Evolutionary conservation across 2,329 filamentous ascomycete species (phyloP).

Genomic region (Cordyceps tenuipes): DNA sequence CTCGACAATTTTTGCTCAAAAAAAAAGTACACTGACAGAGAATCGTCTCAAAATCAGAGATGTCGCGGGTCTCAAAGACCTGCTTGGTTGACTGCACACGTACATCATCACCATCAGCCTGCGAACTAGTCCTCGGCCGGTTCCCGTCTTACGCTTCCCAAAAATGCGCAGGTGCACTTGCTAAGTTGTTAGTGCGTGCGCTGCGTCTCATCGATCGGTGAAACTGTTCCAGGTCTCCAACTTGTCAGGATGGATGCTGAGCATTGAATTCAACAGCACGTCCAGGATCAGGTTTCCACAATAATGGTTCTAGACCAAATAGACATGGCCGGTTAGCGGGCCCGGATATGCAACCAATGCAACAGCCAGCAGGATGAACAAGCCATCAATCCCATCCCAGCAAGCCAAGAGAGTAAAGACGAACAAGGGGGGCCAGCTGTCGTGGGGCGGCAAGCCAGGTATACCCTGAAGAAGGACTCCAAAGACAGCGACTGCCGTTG

Average conservation of each 20-base stretch:
- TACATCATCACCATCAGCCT: too few relatives aligned
- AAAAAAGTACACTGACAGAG: too few relatives aligned
- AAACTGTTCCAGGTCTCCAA: conserved; percentile 1
- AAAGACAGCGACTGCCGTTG: not conserved
- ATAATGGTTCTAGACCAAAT: conserved; percentile 9
- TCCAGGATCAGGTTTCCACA: conserved; percentile 1
- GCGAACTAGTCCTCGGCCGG: too few relatives aligned
- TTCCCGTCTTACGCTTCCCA: too few relatives aligned
- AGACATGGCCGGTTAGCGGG: conserved; percentile 9
- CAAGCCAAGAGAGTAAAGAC: not conserved
- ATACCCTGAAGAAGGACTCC: not conserved
- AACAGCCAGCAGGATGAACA: not conserved
- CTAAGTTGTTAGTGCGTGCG: not conserved
- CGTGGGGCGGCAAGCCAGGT: conserved; percentile 3
- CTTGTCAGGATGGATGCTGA: not conserved
- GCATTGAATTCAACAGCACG: not conserved
- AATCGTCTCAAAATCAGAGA: too few relatives aligned
- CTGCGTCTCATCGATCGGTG: conserved; percentile 10
- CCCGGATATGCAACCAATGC: conserved; percentile 8
- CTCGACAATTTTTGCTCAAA: too few relatives aligned
- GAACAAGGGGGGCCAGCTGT: not conserved
- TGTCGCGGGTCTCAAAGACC: too few relatives aligned
- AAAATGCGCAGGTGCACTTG: not conserved
- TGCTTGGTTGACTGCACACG: too few relatives aligned
- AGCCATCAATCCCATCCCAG: not conserved